These are phyloP conservation scores for Melampsora larici-populina DNA, from an alignment of 1,284 basidiomycete genomes.

Conservation along the genomic window DNA sequence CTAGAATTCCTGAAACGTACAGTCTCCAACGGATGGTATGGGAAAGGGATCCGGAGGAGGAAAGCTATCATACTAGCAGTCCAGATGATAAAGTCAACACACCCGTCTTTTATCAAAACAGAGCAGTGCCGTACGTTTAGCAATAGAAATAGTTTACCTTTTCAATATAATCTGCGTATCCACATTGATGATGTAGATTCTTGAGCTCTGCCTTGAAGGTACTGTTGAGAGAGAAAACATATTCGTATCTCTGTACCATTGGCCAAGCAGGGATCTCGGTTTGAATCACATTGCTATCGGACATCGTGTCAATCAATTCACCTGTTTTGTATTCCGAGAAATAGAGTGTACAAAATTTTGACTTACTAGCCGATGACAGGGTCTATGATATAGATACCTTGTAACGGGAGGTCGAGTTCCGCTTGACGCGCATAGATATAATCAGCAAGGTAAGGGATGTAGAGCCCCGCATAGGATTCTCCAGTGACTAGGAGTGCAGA, in stretches of 20 bases:
- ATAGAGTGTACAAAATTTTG: background rate
- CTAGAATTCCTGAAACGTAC: conserved; percentile 10
- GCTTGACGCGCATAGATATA: conserved; percentile 33
- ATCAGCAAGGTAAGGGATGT: conserved; percentile 38
- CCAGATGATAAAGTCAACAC: background rate
- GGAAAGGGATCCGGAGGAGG: conserved; percentile 34
- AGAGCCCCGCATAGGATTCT: conserved; percentile 38
- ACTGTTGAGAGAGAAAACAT: conserved; percentile 30
- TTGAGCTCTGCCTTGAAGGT: conserved; percentile 20
- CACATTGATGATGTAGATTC: conserved; percentile 29
- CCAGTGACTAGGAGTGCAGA: conserved; percentile 15
- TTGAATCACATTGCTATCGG: conserved; percentile 24
- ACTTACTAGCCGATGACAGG: conserved; percentile 26
- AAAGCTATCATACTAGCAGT: conserved; percentile 23
- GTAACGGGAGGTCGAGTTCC: conserved; percentile 11
- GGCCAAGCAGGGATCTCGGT: conserved; percentile 20
- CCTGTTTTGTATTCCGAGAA: background rate
- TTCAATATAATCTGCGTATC: conserved; percentile 38
- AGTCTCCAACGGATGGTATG: conserved; percentile 9
- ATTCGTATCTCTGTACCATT: conserved; percentile 34
- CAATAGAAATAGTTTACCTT: conserved; percentile 1
- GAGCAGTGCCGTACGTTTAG: conserved; percentile 58
- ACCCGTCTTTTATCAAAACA: conserved; percentile 49
- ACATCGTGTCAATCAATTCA: background rate
- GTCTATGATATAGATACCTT: conserved; percentile 28